Percentiles rank a stretch among this genome's conserved stretches.
Conservation (phyloP, 2,329 filamentous ascomycete species). For the Ophiosphaerella korrae region DNA sequence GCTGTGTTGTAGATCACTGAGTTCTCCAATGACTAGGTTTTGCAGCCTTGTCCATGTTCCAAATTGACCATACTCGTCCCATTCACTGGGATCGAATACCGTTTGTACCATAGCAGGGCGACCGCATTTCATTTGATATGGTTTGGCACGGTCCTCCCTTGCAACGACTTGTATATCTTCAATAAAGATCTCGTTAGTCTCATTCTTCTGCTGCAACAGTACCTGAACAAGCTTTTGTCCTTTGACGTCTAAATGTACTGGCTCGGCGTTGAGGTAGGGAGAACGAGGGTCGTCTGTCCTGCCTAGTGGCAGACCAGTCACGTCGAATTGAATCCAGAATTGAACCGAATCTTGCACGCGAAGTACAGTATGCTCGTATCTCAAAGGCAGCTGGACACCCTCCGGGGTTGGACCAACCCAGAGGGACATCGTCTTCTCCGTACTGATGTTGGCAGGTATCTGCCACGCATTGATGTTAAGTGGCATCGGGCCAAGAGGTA, state of each 20-base stretch:
- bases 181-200: slow-evolving; percentile 18
- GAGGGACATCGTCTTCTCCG: slow-evolving; percentile 8
- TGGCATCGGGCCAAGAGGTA: slow-evolving; percentile 29
- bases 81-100: slow-evolving; percentile 31
- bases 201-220: slow-evolving; percentile 15
- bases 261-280: not conserved
- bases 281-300: not conserved
- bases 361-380: slow-evolving; percentile 33
- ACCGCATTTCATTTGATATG: slow-evolving; percentile 36
- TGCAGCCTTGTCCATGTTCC: slow-evolving; percentile 26
- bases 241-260: slow-evolving; percentile 15
- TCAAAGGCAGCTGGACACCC: slow-evolving; percentile 21
- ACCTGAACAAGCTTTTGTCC: slow-evolving; percentile 36
- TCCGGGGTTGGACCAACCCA: slow-evolving; percentile 7
- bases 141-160: slow-evolving; percentile 19
- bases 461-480: slow-evolving; percentile 29
- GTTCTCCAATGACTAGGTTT: slow-evolving; percentile 16
- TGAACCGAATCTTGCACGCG: slow-evolving; percentile 16
- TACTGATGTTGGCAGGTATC: slow-evolving; percentile 20
- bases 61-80: slow-evolving; percentile 37
- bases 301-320: slow-evolving; percentile 20
- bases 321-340: slow-evolving; percentile 36
- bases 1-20: slow-evolving; percentile 15
- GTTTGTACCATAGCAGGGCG: slow-evolving; percentile 31
- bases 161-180: slow-evolving; percentile 31